Percentiles rank a stretch among this genome's conserved stretches.
Evolutionary conservation across 352 stramenopile genomes (phyloP).

Genomic region (Globisporangium cederbergense): DNA sequence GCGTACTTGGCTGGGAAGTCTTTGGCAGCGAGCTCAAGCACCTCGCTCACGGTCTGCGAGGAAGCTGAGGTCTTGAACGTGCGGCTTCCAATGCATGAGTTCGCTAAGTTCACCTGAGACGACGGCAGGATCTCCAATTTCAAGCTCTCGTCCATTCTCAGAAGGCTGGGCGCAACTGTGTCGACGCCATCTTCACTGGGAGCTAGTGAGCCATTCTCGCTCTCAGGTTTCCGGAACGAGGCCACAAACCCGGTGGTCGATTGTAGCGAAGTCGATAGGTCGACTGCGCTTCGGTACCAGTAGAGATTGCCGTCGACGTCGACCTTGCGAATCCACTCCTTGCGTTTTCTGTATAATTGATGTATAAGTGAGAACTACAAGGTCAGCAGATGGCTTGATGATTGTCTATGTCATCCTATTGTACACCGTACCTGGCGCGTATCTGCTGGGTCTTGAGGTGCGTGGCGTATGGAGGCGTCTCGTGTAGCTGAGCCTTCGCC

Average conservation of each 20-base stretch:
- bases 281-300: conserved; percentile 39
- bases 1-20: conserved; percentile 54
- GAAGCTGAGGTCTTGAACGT: neutral
- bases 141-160: neutral
- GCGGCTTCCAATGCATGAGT: neutral
- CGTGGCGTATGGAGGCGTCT: neutral
- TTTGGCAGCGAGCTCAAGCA: conserved; percentile 25
- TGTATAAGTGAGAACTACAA: conserved; percentile 19
- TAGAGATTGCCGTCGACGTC: conserved; percentile 55
- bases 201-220: neutral
- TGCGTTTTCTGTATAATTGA: conserved; percentile 39
- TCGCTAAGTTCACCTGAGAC: neutral
- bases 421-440: conserved; percentile 5
- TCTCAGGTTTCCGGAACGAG: conserved; percentile 24
- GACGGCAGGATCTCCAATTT: neutral
- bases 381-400: conserved; percentile 3
- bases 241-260: conserved; percentile 25
- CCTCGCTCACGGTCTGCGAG: conserved; percentile 15
- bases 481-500: conserved; percentile 4
- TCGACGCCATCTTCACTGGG: neutral
- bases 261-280: conserved; percentile 13
- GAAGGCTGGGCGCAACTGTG: neutral
- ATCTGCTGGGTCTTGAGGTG: conserved; percentile 4
- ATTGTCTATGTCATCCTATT: neutral
- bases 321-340: conserved; percentile 62